Evolutionary conservation across 2,329 filamentous ascomycete species (phyloP).

Genomic region (Fusarium luffae): DNA sequence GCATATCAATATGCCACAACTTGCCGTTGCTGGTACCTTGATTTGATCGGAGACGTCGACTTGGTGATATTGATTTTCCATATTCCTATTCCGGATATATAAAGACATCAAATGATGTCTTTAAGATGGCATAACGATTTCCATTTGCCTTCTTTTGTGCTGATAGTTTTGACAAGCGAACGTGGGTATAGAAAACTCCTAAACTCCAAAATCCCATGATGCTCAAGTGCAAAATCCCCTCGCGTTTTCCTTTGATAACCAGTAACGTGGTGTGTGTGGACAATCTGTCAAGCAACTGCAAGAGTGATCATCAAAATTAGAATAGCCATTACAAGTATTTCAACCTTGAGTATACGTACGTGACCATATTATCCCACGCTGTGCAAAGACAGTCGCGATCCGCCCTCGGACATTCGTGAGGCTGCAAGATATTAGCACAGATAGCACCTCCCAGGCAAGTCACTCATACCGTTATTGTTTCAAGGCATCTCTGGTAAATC

Average conservation of each 20-base stretch:
- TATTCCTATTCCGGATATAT: too few species aligned
- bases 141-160: rapidly evolving
- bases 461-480: constrained; percentile 7
- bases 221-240: background rate
- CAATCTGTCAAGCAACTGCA: constrained; percentile 3
- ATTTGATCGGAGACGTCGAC: rapidly evolving
- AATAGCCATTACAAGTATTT: rapidly evolving
- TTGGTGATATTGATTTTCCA: background rate
- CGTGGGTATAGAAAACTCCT: background rate
- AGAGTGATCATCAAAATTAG: rapidly evolving
- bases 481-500: constrained; percentile 13
- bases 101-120: too few species aligned
- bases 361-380: constrained; percentile 11
- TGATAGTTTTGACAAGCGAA: too few species aligned
- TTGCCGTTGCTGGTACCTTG: rapidly evolving
- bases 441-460: rapidly evolving
- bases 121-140: background rate
- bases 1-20: rapidly evolving
- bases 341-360: background rate
- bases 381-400: constrained; percentile 11
- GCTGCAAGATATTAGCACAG: background rate
- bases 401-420: background rate
- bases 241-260: constrained; percentile 16
- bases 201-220: background rate
- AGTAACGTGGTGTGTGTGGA: background rate